Evolutionary conservation across 345 rosid species (phyloP), one percentile per base, ranked within the genome.

Genomic region (Noccaea caerulescens): DNA sequence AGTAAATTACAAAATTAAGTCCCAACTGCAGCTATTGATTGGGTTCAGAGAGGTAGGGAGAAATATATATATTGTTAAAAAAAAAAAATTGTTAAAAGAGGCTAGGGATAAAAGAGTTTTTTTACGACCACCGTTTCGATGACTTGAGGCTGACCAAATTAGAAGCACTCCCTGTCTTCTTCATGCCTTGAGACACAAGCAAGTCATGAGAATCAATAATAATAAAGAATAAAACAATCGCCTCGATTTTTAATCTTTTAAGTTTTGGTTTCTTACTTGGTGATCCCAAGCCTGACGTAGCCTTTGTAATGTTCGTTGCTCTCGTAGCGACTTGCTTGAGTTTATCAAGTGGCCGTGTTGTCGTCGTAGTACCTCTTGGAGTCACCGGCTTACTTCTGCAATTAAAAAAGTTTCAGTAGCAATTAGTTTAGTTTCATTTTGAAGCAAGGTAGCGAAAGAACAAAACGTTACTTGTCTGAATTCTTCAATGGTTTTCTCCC

Each of bases 311-410:
- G 32, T 18, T 63, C 33, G 63, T 20, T 9, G 76, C 36, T 39
- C 72, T 73, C 10, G 68, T 66, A 51, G 72, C 62, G 5, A 51
- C 72, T 72, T 62, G 76, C 49, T 60, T 73, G 25, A 73, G 77
- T 43, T 73, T 73, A 59, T 66, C 77, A 58, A 73, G 68, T 66
- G 77, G 72, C 51, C 77, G 68, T 66, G 72, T 23, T 41, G 77
- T 66, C 30, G 65, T 39, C 23, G 62, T 50, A 47, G 53, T 47
- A 57, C 9, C 20, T 72, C 72, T 66, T 66, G 77, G 70, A 59
- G 72, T 73, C 55, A 73, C 72, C n/a, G 68, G 62, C 52, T 73
- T 73, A 10, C 49, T 30, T 42, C 77, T 73, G 62, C 72, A 41
- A 47, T 32, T 20, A 32, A 44, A 59, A 6, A 9, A 4, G 6